Evolutionary conservation across 2,329 filamentous ascomycete species (phyloP).

Genomic region (Coleophoma crateriformis): DNA sequence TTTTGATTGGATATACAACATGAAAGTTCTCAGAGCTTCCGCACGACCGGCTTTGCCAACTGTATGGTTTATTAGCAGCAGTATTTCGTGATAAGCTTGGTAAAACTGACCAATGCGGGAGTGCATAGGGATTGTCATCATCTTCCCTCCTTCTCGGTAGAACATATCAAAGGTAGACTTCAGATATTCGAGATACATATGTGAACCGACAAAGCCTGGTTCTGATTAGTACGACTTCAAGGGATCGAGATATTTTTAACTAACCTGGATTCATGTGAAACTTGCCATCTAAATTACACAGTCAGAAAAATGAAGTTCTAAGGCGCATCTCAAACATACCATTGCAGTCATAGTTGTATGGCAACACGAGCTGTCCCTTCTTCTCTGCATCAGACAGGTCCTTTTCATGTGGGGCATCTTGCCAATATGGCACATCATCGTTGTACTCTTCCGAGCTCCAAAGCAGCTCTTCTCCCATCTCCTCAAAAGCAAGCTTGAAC

Average conservation of each 20-base stretch:
- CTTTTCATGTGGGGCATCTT: constrained; percentile 42
- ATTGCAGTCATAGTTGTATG: constrained; percentile 49
- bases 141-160: constrained; percentile 42
- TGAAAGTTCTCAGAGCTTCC: constrained; percentile 43
- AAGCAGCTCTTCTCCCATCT: constrained; percentile 43
- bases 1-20: constrained; percentile 40
- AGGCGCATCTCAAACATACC: constrained; percentile 14
- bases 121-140: constrained; percentile 51
- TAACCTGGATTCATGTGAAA: constrained; percentile 14
- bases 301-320: constrained; percentile 16
- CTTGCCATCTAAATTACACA: constrained; percentile 10
- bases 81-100: too few species aligned
- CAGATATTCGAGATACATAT: constrained; percentile 29
- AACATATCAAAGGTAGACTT: constrained; percentile 48
- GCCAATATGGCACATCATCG: constrained; percentile 50
- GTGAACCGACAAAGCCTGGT: constrained; percentile 10
- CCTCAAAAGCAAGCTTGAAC: constrained; percentile 41
- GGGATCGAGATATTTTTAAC: too few species aligned
- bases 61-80: background rate
- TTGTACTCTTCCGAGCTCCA: constrained; percentile 45
- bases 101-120: constrained; percentile 35
- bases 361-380: constrained; percentile 44
- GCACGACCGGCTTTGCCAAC: constrained; percentile 44
- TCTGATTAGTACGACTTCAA: too few species aligned
- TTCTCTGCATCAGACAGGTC: constrained; percentile 25